Evolutionary conservation across 768 basidiomycete genomes (phyloP), one percentile per base, ranked within the genome.

Genomic region (Cystobasidium tubakii): DNA sequence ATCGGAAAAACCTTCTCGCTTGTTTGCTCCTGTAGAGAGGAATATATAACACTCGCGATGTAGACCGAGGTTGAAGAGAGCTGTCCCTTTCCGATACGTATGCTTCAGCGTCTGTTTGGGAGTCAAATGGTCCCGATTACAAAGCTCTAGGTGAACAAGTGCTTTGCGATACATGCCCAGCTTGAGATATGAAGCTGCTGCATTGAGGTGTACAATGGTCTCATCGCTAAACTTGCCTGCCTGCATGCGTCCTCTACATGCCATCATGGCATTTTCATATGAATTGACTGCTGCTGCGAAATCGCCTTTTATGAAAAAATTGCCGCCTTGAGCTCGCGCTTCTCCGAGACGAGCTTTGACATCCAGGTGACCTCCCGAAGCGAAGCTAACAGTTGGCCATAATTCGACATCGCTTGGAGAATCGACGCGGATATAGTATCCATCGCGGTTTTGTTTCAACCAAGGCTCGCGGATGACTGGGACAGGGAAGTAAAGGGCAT

Each of bases 351-450:
- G 27, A 12, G 25, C 29, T 15, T 27, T 12, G 13, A 17, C 23
- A 21, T 60, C 57, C 23, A n/a, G 21, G 21, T 34, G 57, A 60
- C 21, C 21, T 15, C 4, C 17, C 6, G 57, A 4, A 23, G 13
- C 33, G 13, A 9, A 60, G 29, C 13, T 34, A 4, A 17, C 1
- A 13, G 10, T 27, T 27, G 63, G 63, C 63, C 63, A 65, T 3
- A 65, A 2, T 4, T 36, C 36, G 7, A 65, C 19, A 36, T 65
- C 63, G 23, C 27, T 27, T 12, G 63, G 63, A 12, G 63, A 65
- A 46, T 65, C 63, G 7, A 65, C 25, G 23, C 63, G 63, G 34
- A 65, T 43, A 23, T 19, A 65, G 25, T 65, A 65, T 3, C 63
- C 63, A 36, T 65, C 63, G 1, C 39, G 31, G 25, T 27, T 46